Base-by-base conservation (phyloP, 345 rosid genomes). In the Leavenworthia alabamica region DNA sequence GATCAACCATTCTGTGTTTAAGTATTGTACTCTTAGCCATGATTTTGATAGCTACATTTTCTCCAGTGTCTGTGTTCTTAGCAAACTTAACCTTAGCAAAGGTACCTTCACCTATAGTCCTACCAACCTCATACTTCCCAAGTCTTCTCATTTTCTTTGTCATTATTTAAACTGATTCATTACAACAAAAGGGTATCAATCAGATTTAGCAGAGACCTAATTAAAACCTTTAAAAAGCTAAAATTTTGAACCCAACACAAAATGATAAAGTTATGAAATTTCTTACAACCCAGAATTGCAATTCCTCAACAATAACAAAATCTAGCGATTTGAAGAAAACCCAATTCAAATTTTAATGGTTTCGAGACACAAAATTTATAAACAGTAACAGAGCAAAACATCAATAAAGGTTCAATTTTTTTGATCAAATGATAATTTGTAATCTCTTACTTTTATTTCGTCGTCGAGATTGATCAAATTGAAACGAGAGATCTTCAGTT, bases 1-100 rank as follows among this genome's bases (percentile, higher is more conserved):
- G 96, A 75, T 87, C 95, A 76, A 78, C 88, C 98, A 92, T 86
- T 66, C 51, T 80, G 64, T 89, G 86, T 83, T 79, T 82, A 31
- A 92, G 88, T 70, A 92, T 78, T 74, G 89, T 81, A 71, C 72
- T 71, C 78, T 92, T 92, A 40, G 86, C 85, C 85, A 92, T 22
- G 23, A 89, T 74, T 73, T 92, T 92, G 62, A 92, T 71, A 74
- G 98, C 98, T 14, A 92, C 93, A 16, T 77, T 73, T 56, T 78
- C 90, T 37, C 98, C 93, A 2, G 87, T 81, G 26, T 81, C 93
- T 19, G 39, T 60, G 66, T 89, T 83, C 72, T 37, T 75, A 1
- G 96, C 98, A 60, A 85, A 92, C 80, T 86, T 92, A 43, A 92
- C 99, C 80, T 92, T 92, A 8, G 99, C 97, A 62, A 92, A 92